A percentile compares a stretch with the other conserved stretches of the same genome.
Conservation (phyloP, 495 filamentous ascomycete genomes). For the Penicillium diatomitis region DNA sequence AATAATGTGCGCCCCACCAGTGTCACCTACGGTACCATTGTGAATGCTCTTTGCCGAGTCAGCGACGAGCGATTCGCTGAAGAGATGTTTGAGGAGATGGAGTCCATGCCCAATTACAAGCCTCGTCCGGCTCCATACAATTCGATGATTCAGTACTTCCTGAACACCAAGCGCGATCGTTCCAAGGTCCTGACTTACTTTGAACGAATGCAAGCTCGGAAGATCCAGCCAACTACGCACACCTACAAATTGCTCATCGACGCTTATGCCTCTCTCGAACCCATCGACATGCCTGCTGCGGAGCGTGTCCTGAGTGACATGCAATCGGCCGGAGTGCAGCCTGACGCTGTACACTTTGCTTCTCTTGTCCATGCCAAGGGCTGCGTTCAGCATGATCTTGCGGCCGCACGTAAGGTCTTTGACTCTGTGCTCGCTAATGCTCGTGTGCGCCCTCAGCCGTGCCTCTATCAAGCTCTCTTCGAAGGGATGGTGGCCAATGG, state of each 20-base stretch:
- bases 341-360: constrained; percentile 91
- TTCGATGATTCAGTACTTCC: constrained; percentile 98
- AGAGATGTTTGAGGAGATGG: constrained; percentile 98
- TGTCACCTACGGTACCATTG: constrained; percentile 95
- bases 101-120: constrained; percentile 98
- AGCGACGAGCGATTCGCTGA: constrained; percentile 96
- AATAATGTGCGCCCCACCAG: constrained; percentile 91
- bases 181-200: constrained; percentile 92
- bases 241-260: constrained; percentile 98
- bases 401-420: constrained; percentile 71
- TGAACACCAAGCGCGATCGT: constrained; percentile 92
- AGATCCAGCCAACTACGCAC: constrained; percentile 85
- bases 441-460: constrained; percentile 61
- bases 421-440: constrained; percentile 61
- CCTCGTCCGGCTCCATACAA: constrained; percentile 95
- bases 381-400: constrained; percentile 86
- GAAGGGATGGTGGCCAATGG: constrained; percentile 96
- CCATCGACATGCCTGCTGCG: constrained; percentile 82
- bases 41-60: constrained; percentile 94
- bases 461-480: constrained; percentile 90
- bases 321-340: constrained; percentile 57
- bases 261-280: constrained; percentile 87
- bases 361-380: constrained; percentile 93
- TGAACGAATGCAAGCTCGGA: constrained; percentile 79
- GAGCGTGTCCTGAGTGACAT: constrained; percentile 78